These are phyloP conservation scores for Dunaliella primolecta DNA, from an alignment of 139 green algal species.

Conservation along the genomic window DNA sequence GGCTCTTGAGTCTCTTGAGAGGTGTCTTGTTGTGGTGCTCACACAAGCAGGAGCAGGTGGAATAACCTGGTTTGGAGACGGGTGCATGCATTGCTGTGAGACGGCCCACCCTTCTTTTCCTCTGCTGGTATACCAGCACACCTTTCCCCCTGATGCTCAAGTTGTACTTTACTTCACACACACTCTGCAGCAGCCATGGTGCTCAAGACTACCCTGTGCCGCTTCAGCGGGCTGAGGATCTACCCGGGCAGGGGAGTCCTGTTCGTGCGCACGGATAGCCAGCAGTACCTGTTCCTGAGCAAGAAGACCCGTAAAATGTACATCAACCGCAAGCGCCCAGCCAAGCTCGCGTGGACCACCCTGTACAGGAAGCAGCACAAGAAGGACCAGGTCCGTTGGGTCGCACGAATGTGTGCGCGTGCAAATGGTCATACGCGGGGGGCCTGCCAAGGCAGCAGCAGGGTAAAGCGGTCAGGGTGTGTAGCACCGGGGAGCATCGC, in stretches of 20 bases:
- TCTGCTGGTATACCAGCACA: no score
- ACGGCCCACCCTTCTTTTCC: no score
- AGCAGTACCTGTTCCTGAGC: conserved; percentile 96
- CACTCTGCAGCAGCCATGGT: conserved; percentile 57
- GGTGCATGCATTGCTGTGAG: no score
- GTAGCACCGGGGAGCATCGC: no score
- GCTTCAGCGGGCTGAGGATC: conserved; percentile 96
- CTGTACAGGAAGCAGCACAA: conserved; percentile 95
- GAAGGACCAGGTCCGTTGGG: conserved; percentile 78
- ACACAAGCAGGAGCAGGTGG: no score
- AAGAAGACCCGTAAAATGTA: conserved; percentile 90
- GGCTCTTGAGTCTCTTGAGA: no score
- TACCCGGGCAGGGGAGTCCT: conserved; percentile 92
- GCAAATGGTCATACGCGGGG: no score
- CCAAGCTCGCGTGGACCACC: conserved; percentile 95
- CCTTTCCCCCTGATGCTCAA: not conserved
- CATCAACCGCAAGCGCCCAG: conserved; percentile 87
- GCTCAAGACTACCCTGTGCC: conserved; percentile 91
- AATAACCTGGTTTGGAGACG: no score
- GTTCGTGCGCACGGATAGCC: conserved; percentile 87
- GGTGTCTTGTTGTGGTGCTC: no score
- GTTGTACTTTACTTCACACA: not conserved
- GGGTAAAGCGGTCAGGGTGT: no score
- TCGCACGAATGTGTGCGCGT: not conserved
- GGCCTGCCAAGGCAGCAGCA: no score